Base-by-base conservation (phyloP, 2,329 filamentous ascomycete species). In the Venturia effusa region DNA sequence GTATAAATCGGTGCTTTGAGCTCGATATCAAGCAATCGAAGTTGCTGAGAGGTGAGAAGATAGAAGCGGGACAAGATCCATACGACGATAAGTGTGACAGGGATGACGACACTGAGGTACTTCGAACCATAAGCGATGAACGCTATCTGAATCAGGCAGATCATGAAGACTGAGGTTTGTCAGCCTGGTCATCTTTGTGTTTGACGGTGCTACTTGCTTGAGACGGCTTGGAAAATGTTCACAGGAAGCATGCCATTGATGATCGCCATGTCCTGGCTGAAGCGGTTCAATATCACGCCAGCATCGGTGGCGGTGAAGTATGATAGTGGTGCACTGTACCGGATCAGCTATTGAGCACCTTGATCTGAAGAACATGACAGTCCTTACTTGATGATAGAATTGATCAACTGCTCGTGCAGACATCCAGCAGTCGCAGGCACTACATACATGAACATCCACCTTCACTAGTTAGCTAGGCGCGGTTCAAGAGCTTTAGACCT, bases 181-280 rank as follows among this genome's bases (percentile, higher is more conserved):
- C 8, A 62, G 40, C 13, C 19, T 19, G 8, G 6, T 8, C n/a
- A 19, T n/a, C 7, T 24, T 0, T 41, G 8, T 1, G 39, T 24
- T 34, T 6, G 15, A 27, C 22, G 1, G 2, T 3, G 10, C 2
- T n/a, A 63, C 70, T 67, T 66, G 73, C 72, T 75, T 32, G 70
- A 73, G 64, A 75, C 70, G n/a, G 73, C 73, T 57, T 77, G 76
- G 17, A 78, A 72, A 2, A 73, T 73, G 13, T 74, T 73, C 30
- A 75, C 69, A 3, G 77, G 77, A 7, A 79, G 70, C 34, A 77
- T 74, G 71, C 76, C 75, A 65, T 79, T 77, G 45, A 79, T 76
- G 30, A 79, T 70, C 48, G 75, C 71, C 65, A 79, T 66, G 64
- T 79, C 77, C 64, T 79, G 77, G 62, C 76, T 78, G 68, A 79